Base-by-base conservation (phyloP, 2,329 filamentous ascomycete genomes). In the Salinomyces thailandicus region DNA sequence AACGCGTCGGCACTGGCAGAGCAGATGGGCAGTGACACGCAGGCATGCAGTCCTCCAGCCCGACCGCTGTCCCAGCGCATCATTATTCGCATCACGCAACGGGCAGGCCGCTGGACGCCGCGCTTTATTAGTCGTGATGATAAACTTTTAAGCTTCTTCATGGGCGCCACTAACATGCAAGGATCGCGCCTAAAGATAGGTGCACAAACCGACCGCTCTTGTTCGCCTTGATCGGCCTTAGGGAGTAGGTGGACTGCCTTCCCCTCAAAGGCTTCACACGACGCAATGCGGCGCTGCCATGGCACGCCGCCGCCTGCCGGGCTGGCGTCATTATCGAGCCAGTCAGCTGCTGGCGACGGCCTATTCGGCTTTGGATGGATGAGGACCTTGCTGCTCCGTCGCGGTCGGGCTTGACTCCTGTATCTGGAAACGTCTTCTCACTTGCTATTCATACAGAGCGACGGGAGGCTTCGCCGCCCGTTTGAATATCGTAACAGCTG, bases 201-300 rank as follows among this genome's bases (percentile, higher is more conserved):
- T 41, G 27, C 35, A 20, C 38, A 39, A n/a, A n/a, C n/a, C n/a
- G n/a, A 35, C 44, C 45, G 43, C 38, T 44, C 36, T 42, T 38
- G 41, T 44, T 49, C 41, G 36, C 40, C 41, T 45, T 42, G 43
- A 41, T 33, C 41, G 33, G 36, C 44, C 31, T 40, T 39, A 35
- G 42, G 42, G 18, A 29, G 30, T 36, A 36, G 36, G 17, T 18
- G 20, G 15, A 22, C 36, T 37, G 35, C 41, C 22, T 39, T 37
- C 43, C 41, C 38, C 42, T 42, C 46, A 44, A 43, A 40, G 37
- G 45, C 45, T 45, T 45, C 43, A 44, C 49, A 53, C 50, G 49
- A 51, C 42, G 51, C 51, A 53, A 51, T 49, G 46, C 47, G 50
- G 51, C 51, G 50, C 40, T 50, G 50, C 52, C 51, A 48, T 51